Evolutionary conservation across 441 rosid genomes (phyloP).

Genomic region (Erodium chrysanthum): DNA sequence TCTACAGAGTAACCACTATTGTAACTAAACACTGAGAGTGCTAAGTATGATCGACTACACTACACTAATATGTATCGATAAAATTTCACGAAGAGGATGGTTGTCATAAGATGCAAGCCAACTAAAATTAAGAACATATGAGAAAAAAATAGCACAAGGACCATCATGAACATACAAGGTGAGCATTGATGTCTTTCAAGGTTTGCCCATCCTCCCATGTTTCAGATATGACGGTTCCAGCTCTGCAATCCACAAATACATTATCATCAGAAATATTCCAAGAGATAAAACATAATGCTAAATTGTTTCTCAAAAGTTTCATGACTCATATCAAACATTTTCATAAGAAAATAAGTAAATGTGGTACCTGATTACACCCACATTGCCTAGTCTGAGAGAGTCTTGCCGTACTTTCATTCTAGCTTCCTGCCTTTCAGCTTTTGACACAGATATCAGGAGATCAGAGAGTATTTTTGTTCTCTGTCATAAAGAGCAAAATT

Average conservation of each 20-base stretch:
- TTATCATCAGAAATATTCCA: constrained; percentile 6
- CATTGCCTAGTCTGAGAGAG: constrained; percentile 91
- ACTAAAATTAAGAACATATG: background rate
- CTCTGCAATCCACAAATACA: constrained; percentile 42
- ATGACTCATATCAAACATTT: background rate
- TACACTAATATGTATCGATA: background rate
- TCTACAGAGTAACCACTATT: background rate
- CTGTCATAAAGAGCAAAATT: constrained; percentile 35
- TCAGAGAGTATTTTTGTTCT: constrained; percentile 85
- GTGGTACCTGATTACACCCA: constrained; percentile 81
- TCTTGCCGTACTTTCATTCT: constrained; percentile 90
- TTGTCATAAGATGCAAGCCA: background rate
- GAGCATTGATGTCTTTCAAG: constrained; percentile 82
- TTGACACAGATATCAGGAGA: constrained; percentile 88
- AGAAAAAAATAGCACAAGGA: background rate
- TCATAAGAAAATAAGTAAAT: background rate
- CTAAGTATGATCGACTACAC: background rate
- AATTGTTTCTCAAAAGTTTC: background rate
- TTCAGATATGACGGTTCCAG: constrained; percentile 94
- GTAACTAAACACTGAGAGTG: background rate
- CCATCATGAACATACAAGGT: constrained; percentile 52
- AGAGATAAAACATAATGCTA: constrained; percentile 5
- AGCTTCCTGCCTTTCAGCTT: constrained; percentile 95
- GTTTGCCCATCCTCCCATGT: constrained; percentile 99
- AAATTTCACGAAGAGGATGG: background rate